Conservation (phyloP, 169 alveolate genomes). For the Plasmodium gallinaceum region DNA sequence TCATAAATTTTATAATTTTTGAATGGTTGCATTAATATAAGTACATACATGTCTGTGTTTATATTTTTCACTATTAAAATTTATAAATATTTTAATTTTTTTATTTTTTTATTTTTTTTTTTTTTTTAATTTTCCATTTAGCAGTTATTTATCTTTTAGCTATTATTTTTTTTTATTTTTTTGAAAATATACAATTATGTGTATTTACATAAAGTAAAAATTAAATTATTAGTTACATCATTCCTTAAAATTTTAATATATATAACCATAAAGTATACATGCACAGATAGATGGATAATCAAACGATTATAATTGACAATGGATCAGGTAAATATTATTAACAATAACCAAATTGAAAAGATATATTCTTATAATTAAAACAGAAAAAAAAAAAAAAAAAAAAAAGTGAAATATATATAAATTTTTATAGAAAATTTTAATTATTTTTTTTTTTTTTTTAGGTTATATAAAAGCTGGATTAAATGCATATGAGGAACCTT, state of each 20-base stretch:
- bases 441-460: slow-evolving; percentile 2
- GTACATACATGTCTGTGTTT: too few relatives aligned
- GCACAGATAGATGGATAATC: slow-evolving; percentile 38
- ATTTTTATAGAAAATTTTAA: not conserved
- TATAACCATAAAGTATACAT: not conserved
- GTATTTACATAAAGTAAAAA: too few relatives aligned
- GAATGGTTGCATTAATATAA: too few relatives aligned
- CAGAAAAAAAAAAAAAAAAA: not conserved
- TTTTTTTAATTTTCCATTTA: too few relatives aligned
- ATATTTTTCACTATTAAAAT: too few relatives aligned
- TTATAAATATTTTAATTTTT: too few relatives aligned
- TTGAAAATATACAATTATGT: too few relatives aligned
- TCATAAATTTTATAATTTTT: too few relatives aligned
- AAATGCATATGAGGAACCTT: slow-evolving; percentile 19
- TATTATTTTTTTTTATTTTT: too few relatives aligned
- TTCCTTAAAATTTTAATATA: not conserved
- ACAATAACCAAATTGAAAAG: not conserved
- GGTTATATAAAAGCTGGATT: slow-evolving; percentile 70
- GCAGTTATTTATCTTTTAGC: too few relatives aligned
- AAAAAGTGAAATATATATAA: not conserved
- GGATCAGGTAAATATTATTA: slow-evolving; percentile 53
- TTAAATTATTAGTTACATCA: too few relatives aligned
- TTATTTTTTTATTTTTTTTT: too few relatives aligned
- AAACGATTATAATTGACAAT: slow-evolving; percentile 68
- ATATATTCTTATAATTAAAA: not conserved